These are phyloP conservation scores for Aspergillus heteromorphus DNA, from an alignment of 495 filamentous ascomycete genomes.

Conservation along the genomic window DNA sequence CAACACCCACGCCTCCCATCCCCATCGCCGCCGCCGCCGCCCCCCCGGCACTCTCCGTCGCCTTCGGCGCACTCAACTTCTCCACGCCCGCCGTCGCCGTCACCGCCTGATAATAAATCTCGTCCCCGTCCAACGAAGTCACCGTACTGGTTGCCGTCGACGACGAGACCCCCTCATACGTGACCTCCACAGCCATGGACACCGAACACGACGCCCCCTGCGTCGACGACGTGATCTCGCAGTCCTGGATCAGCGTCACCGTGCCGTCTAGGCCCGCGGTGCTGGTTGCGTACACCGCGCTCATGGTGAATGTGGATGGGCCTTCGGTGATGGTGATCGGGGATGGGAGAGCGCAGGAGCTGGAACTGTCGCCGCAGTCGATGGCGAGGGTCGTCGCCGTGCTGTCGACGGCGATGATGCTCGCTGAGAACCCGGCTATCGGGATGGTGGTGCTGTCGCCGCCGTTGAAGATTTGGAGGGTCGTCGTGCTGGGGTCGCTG, in stretches of 20 bases:
- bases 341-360: not conserved
- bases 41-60: not conserved
- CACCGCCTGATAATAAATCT: slow-evolving; percentile 16
- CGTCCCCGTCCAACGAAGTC: not conserved
- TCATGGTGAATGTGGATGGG: slow-evolving; percentile 15
- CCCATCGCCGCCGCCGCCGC: not conserved
- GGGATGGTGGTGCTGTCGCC: slow-evolving; percentile 4
- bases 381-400: slow-evolving; percentile 10
- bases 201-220: slow-evolving; percentile 10
- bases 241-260: slow-evolving; percentile 7
- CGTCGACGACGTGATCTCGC: slow-evolving; percentile 14
- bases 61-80: slow-evolving; percentile 13
- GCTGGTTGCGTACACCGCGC: slow-evolving; percentile 9
- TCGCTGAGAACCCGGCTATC: slow-evolving; percentile 3
- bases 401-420: slow-evolving; percentile 9
- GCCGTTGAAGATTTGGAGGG: slow-evolving; percentile 9
- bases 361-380: slow-evolving; percentile 1
- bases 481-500: slow-evolving; percentile 1
- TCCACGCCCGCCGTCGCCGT: slow-evolving; percentile 28
- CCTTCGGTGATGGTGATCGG: slow-evolving; percentile 12
- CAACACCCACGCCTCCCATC: no score
- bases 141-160: not conserved
- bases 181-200: not conserved
- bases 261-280: slow-evolving; percentile 3
- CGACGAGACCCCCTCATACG: not conserved